Evolutionary conservation across 2,329 filamentous ascomycete genomes (phyloP).

Genomic region (Alternaria ventricosa): DNA sequence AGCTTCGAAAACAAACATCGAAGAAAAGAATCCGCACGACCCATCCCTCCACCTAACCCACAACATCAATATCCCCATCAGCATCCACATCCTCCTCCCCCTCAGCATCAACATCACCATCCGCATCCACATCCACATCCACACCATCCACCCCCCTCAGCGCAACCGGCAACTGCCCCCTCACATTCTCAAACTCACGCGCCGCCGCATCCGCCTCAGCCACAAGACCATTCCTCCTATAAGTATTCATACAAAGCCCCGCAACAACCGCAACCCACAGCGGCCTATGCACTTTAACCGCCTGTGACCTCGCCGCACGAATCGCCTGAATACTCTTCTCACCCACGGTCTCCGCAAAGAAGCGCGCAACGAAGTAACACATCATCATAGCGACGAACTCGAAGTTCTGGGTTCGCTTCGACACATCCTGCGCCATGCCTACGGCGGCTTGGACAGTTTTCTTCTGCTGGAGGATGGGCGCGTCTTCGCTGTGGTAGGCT

Average conservation of each 20-base stretch:
- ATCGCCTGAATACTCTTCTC: slow-evolving; percentile 60
- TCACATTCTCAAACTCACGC: slow-evolving; percentile 28
- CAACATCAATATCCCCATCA: not conserved
- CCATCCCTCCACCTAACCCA: not conserved
- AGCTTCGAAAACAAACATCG: not conserved
- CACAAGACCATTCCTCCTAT: slow-evolving; percentile 33
- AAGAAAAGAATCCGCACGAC: not conserved
- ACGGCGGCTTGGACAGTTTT: slow-evolving; percentile 68
- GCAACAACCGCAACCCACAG: slow-evolving; percentile 42
- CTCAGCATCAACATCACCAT: slow-evolving; percentile 27
- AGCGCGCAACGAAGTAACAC: slow-evolving; percentile 81
- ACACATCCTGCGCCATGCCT: slow-evolving; percentile 67
- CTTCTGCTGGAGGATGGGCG: slow-evolving; percentile 77
- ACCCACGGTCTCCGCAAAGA: slow-evolving; percentile 83
- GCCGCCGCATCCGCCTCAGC: slow-evolving; percentile 33
- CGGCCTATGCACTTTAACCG: slow-evolving; percentile 26
- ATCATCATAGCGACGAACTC: slow-evolving; percentile 84
- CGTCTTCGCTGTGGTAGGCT: slow-evolving; percentile 67
- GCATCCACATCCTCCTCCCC: not conserved
- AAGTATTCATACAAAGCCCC: slow-evolving; percentile 41
- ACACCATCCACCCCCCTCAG: slow-evolving; percentile 25
- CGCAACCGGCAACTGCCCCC: slow-evolving; percentile 29
- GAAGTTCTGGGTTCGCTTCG: slow-evolving; percentile 73
- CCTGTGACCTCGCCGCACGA: slow-evolving; percentile 36
- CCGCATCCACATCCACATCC: slow-evolving; percentile 29